Base-by-base conservation (phyloP, 257 asterid species). In the Thymus quinquecostatus region DNA sequence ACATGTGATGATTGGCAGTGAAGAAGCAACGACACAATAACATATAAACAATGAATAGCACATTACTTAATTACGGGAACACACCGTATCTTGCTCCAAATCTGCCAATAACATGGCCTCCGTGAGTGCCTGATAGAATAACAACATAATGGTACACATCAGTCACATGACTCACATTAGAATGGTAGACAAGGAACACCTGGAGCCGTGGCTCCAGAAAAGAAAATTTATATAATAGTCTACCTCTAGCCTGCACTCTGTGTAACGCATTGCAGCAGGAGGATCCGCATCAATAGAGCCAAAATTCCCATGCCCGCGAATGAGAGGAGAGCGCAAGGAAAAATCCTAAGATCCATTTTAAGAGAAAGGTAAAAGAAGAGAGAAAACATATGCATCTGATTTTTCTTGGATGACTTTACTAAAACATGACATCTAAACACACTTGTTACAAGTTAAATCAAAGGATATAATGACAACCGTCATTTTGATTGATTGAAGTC, bases 201-300 rank as follows among this genome's bases (percentile, higher is more conserved):
- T 51, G 60, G 32, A 71, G 80, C 53, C 56, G 56, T 27, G 54
- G 40, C 70, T 30, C 55, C 7, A 40, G 44, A 11, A 80, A 69
- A 60, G 66, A 60, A 66, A 75, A 43, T 43, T 41, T 21, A 21
- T 21, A 36, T 50, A 28, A 36, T 33, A 66, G 70, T 75, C 76
- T 82, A 95, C 99, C 88, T 89, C 97, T 81, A 95, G 88, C 78
- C 99, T 83, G 81, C 99, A 95, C 78, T 95, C 99, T 50, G 98
- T 95, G 82, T 95, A 95, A 27, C 99, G 99, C 99, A 95, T 95
- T 64, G 99, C 99, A 8, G 99, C 99, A 69, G 99, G 87, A 82
- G 99, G 98, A 81, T 95, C 99, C 21, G 98, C 96, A 86, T 95
- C 99, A 55, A 95, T 88, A 64, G 98, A 95, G 60, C 99, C 99